Conservation (phyloP, 1,139 yeast species). For the Yamadazyma spencermartinsiae region DNA sequence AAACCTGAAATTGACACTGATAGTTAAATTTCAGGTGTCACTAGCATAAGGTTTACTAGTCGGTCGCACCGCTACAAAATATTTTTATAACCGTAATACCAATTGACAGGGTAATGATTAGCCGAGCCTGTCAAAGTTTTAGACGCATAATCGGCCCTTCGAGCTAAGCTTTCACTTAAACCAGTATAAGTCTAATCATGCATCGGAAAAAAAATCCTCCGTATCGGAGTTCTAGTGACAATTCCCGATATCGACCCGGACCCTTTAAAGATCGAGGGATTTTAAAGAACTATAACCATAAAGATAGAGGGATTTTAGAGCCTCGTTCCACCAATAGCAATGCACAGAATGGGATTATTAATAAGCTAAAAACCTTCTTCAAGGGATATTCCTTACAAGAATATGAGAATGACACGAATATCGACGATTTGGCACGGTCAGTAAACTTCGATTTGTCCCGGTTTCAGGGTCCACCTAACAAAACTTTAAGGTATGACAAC, state of each 20-base stretch:
- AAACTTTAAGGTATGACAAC: constrained; percentile 1
- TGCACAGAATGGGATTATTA: constrained; percentile 9
- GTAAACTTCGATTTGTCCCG: constrained; percentile 4
- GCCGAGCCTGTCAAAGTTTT: too few species aligned
- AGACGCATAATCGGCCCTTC: too few species aligned
- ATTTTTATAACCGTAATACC: background rate
- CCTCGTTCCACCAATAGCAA: constrained; percentile 9
- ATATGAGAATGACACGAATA: constrained; percentile 11
- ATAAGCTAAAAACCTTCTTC: constrained; percentile 13
- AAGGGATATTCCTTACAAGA: constrained; percentile 13
- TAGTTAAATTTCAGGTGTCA: background rate
- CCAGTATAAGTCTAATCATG: background rate
- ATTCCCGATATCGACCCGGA: background rate
- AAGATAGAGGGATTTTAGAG: constrained; percentile 14
- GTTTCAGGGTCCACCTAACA: background rate
- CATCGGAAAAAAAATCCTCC: background rate
- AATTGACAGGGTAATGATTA: background rate
- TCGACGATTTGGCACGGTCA: constrained; percentile 9
- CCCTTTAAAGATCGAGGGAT: background rate
- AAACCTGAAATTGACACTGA: background rate
- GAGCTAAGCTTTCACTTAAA: too few species aligned
- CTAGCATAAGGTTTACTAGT: background rate
- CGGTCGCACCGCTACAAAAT: background rate
- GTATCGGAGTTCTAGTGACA: background rate
- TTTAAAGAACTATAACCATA: too few species aligned